Conservation (phyloP, 202 grass and related monocot species). For the Musa balbisiana region DNA sequence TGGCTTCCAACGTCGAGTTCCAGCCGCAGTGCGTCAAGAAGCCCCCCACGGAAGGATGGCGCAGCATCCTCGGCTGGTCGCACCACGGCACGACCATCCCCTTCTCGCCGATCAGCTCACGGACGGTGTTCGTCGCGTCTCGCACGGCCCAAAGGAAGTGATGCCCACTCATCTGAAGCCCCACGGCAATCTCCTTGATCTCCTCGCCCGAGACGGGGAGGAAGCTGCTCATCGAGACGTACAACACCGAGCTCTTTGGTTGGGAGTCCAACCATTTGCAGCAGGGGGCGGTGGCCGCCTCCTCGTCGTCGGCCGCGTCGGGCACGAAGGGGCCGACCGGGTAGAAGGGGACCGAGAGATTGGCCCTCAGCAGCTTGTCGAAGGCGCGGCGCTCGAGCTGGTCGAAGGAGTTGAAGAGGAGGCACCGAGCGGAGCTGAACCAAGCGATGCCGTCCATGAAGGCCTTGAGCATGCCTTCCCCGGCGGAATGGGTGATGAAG, state of each 20-base stretch:
- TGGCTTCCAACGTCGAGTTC: slow-evolving; percentile 18
- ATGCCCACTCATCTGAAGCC: slow-evolving; percentile 34
- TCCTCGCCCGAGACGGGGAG: slow-evolving; percentile 38
- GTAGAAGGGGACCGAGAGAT: slow-evolving; percentile 34
- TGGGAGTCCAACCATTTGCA: slow-evolving; percentile 55
- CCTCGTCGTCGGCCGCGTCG: slow-evolving; percentile 15
- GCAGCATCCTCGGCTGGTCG: slow-evolving; percentile 47
- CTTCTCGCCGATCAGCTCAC: slow-evolving; percentile 21
- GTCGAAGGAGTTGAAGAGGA: slow-evolving; percentile 63
- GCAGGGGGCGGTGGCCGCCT: slow-evolving; percentile 23
- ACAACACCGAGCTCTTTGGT: slow-evolving; percentile 47
- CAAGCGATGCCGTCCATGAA: slow-evolving; percentile 40
- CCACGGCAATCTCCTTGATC: slow-evolving; percentile 47
- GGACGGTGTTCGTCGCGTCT: not conserved
- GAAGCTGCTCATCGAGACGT: slow-evolving; percentile 68
- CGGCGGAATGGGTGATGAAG: not conserved
- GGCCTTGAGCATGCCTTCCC: slow-evolving; percentile 5
- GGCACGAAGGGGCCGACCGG: slow-evolving; percentile 49
- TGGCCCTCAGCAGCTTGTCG: slow-evolving; percentile 27
- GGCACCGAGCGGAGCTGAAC: slow-evolving; percentile 26
- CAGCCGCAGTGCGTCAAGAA: slow-evolving; percentile 19
- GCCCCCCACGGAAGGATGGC: slow-evolving; percentile 36
- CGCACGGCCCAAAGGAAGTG: slow-evolving; percentile 37
- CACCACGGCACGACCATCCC: slow-evolving; percentile 62
- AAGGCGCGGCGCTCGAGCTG: slow-evolving; percentile 53